Conservation (phyloP, 2,329 filamentous ascomycete genomes). For the Fusarium cicatricum region DNA sequence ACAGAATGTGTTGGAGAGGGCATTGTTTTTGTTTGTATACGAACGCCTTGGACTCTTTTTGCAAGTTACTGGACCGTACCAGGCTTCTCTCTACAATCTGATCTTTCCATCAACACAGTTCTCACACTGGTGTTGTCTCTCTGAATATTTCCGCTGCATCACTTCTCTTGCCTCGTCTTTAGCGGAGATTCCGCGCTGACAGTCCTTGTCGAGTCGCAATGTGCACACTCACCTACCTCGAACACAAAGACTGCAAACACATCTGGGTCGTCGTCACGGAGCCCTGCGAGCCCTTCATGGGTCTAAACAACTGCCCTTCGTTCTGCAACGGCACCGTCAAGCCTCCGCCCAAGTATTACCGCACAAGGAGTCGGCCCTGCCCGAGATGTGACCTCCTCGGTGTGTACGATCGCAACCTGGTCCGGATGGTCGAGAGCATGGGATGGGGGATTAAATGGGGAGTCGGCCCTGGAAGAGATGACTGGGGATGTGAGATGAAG, state of each 20-base stretch:
- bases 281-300: slow-evolving; percentile 58
- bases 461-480: slow-evolving; percentile 51
- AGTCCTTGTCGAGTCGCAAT: slow-evolving; percentile 44
- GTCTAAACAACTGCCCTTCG: slow-evolving; percentile 58
- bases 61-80: slow-evolving; percentile 8
- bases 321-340: slow-evolving; percentile 53
- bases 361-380: slow-evolving; percentile 50
- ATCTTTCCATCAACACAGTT: not conserved
- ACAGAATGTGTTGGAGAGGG: slow-evolving; percentile 1
- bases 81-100: not conserved
- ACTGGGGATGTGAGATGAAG: slow-evolving; percentile 49
- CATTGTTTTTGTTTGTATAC: slow-evolving; percentile 4
- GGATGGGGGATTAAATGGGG: slow-evolving; percentile 58
- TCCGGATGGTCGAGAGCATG: slow-evolving; percentile 56
- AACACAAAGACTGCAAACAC: slow-evolving; percentile 59
- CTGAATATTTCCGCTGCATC: not conserved
- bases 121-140: no score
- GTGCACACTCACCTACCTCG: slow-evolving; percentile 59
- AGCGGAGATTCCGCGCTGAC: not conserved
- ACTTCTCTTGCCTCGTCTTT: not conserved
- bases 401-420: slow-evolving; percentile 57
- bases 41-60: slow-evolving; percentile 9
- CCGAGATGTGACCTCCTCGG: slow-evolving; percentile 52
- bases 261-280: slow-evolving; percentile 58
- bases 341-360: slow-evolving; percentile 46